Percentiles rank a stretch among this genome's conserved stretches.
Conservation (phyloP, 2,329 filamentous ascomycete genomes). For the Chaetomium olivaceum region DNA sequence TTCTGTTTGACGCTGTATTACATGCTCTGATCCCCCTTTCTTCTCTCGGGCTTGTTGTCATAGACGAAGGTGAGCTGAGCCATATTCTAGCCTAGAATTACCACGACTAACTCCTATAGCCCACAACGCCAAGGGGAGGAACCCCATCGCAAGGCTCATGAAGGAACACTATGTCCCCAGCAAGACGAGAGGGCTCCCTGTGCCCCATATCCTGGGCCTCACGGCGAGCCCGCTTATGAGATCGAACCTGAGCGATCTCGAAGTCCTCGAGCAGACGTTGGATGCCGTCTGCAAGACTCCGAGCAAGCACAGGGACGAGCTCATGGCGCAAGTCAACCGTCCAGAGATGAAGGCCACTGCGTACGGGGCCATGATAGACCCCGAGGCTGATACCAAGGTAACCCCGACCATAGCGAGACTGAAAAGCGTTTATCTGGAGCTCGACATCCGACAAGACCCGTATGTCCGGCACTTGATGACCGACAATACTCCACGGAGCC, state of each 20-base stretch:
- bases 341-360: slow-evolving; percentile 53
- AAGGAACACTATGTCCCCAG: slow-evolving; percentile 63
- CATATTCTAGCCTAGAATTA: background rate
- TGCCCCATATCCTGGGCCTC: slow-evolving; percentile 73
- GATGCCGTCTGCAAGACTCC: slow-evolving; percentile 71
- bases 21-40: slow-evolving; percentile 72
- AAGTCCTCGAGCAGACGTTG: slow-evolving; percentile 67
- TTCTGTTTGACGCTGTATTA: slow-evolving; percentile 70
- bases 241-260: slow-evolving; percentile 55
- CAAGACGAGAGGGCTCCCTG: slow-evolving; percentile 39
- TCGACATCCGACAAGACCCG: slow-evolving; percentile 64
- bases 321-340: slow-evolving; percentile 67
- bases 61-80: slow-evolving; percentile 72
- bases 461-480: slow-evolving; percentile 51
- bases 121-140: slow-evolving; percentile 68
- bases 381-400: slow-evolving; percentile 34
- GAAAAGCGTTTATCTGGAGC: slow-evolving; percentile 39
- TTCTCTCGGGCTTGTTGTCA: slow-evolving; percentile 67
- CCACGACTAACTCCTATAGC: slow-evolving; percentile 49
- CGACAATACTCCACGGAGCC: slow-evolving; percentile 45
- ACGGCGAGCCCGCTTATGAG: slow-evolving; percentile 76
- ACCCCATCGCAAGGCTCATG: slow-evolving; percentile 73
- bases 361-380: slow-evolving; percentile 35
- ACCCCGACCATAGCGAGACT: slow-evolving; percentile 49
- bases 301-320: slow-evolving; percentile 65